These are phyloP conservation scores for Chalaropsis thielavioides DNA, from an alignment of 2,329 filamentous ascomycete species.

Conservation along the genomic window DNA sequence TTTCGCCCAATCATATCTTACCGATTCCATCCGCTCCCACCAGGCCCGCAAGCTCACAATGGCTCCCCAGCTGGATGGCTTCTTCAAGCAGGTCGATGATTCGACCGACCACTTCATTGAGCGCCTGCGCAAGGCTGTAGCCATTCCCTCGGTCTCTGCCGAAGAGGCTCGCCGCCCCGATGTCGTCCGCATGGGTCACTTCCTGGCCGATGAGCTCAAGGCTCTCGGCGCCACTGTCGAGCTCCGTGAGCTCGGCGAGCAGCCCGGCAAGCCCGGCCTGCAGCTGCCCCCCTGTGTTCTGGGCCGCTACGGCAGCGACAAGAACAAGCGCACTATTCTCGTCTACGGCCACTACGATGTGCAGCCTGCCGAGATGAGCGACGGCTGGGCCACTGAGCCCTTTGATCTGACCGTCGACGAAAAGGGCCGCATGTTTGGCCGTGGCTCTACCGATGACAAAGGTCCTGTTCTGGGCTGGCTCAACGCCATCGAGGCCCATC, in stretches of 20 bases:
- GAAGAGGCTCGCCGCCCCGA: conserved; percentile 79
- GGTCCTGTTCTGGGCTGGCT: conserved; percentile 94
- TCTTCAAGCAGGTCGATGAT: conserved; percentile 81
- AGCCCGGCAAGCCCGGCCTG: conserved; percentile 79
- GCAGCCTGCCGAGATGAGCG: conserved; percentile 81
- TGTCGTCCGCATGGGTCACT: conserved; percentile 94
- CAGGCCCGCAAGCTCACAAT: conserved; percentile 51
- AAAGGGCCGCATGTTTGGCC: conserved; percentile 89
- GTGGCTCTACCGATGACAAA: conserved; percentile 94
- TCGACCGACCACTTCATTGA: conserved; percentile 74
- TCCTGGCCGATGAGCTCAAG: conserved; percentile 69
- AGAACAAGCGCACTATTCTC: conserved; percentile 84
- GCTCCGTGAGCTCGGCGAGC: conserved; percentile 74
- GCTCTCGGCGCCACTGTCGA: conserved; percentile 75
- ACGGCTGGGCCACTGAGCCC: conserved; percentile 92
- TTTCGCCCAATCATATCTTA: conserved; percentile 33
- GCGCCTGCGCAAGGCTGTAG: conserved; percentile 78
- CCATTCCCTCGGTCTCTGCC: conserved; percentile 89
- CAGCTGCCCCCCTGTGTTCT: conserved; percentile 87
- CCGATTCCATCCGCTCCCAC: conserved; percentile 38
- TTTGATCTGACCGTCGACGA: conserved; percentile 79
- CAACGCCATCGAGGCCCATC: conserved; percentile 94
- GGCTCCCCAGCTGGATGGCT: conserved; percentile 80
- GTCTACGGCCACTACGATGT: conserved; percentile 99
- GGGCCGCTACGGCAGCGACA: conserved; percentile 81